These are phyloP conservation scores for Pythium sp. DNA, from an alignment of 352 stramenopile genomes.

Conservation along the genomic window DNA sequence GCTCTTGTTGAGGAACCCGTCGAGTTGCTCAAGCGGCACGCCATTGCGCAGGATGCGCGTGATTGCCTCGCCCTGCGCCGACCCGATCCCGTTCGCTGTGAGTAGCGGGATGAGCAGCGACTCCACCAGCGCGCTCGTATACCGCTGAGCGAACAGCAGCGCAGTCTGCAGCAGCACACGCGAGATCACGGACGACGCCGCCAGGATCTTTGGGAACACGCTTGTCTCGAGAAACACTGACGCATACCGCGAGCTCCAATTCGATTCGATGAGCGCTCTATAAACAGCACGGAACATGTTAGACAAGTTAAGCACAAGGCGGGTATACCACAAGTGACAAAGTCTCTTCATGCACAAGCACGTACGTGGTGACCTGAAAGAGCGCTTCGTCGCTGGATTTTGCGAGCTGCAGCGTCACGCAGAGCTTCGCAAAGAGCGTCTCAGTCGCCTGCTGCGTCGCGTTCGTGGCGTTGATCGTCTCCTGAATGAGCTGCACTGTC, in stretches of 20 bases:
- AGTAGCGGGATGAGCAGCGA: constrained; percentile 58
- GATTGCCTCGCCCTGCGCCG: constrained; percentile 64
- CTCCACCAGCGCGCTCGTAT: constrained; percentile 39
- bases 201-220: constrained; percentile 54
- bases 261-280: constrained; percentile 57
- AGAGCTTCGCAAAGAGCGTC: constrained; percentile 43
- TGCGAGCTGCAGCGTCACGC: constrained; percentile 40
- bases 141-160: constrained; percentile 50
- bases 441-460: constrained; percentile 58
- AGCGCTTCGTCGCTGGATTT: constrained; percentile 59
- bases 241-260: constrained; percentile 71
- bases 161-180: constrained; percentile 61
- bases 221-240: constrained; percentile 53
- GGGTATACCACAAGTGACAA: neutral
- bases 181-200: constrained; percentile 66
- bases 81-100: constrained; percentile 27
- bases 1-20: constrained; percentile 41
- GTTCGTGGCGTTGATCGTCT: constrained; percentile 61
- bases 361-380: constrained; percentile 50
- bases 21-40: constrained; percentile 44
- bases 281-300: neutral
- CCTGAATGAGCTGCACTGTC: constrained; percentile 41
- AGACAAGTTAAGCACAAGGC: neutral
- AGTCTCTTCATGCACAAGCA: neutral
- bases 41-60: constrained; percentile 60